Conservation (phyloP, 306 rosid species). For the Rosa chinensis region DNA sequence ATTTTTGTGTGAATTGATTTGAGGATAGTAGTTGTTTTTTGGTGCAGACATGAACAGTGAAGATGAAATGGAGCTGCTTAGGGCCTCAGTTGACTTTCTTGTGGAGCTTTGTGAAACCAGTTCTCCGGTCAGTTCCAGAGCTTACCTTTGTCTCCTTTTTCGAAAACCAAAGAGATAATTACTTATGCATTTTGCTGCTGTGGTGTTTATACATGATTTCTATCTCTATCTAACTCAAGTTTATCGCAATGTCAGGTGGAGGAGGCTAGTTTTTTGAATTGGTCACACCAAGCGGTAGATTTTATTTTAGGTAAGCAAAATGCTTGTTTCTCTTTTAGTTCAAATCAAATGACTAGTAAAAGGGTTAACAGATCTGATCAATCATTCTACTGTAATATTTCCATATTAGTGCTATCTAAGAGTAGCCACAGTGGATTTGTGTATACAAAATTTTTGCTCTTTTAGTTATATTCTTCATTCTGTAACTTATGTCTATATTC, state of each 20-base stretch:
- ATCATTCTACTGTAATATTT: background rate
- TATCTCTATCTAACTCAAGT: background rate
- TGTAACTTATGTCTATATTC: constrained; percentile 16
- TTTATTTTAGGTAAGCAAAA: constrained; percentile 67
- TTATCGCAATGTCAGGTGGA: constrained; percentile 51
- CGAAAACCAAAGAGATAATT: background rate
- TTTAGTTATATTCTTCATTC: background rate
- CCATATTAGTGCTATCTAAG: background rate
- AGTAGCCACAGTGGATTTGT: background rate
- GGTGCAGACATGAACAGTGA: constrained; percentile 50
- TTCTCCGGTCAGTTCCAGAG: constrained; percentile 50
- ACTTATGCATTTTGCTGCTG: background rate
- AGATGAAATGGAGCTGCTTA: constrained; percentile 75
- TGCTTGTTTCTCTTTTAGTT: background rate
- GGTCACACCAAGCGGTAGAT: constrained; percentile 89
- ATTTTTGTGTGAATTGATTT: background rate
- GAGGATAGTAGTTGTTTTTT: background rate
- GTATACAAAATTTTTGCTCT: background rate
- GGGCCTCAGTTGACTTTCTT: constrained; percentile 79
- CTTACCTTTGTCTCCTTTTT: background rate
- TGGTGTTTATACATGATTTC: background rate
- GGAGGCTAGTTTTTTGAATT: constrained; percentile 59
- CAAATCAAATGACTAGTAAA: background rate
- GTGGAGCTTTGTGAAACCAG: constrained; percentile 72
- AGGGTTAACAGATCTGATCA: background rate